A percentile compares a stretch with the other conserved stretches of the same genome.
These are phyloP conservation scores for Cicer chorassanicum DNA, from an alignment of 306 rosid genomes.

Conservation along the genomic window DNA sequence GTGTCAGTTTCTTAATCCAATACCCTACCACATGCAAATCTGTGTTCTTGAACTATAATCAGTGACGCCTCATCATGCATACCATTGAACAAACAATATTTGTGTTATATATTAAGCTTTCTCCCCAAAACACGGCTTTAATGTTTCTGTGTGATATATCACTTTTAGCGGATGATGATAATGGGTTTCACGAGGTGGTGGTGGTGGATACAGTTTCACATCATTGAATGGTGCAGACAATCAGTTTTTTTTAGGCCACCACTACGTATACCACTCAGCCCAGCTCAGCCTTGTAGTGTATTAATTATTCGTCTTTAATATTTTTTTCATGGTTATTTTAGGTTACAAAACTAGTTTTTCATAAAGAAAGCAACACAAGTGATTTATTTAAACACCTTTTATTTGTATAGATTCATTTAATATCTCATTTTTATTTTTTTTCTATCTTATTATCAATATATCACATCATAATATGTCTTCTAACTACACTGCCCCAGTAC, in stretches of 20 bases:
- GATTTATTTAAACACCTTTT: no score
- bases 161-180: slow-evolving; percentile 22
- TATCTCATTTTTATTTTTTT: no score
- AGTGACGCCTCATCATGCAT: not conserved
- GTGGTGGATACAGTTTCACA: slow-evolving; percentile 27
- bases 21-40: slow-evolving; percentile 19
- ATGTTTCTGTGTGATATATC: slow-evolving; percentile 5
- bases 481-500: no score
- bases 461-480: no score
- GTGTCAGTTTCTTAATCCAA: slow-evolving; percentile 42
- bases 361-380: no score
- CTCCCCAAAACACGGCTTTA: slow-evolving; percentile 21
- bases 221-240: slow-evolving; percentile 11
- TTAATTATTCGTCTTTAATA: not conserved
- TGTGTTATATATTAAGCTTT: not conserved
- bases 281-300: not conserved
- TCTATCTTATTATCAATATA: no score
- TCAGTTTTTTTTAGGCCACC: not conserved
- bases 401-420: no score
- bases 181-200: no score
- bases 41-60: not conserved
- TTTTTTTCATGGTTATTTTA: not conserved
- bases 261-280: not conserved
- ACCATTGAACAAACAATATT: slow-evolving; percentile 9
- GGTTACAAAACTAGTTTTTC: no score